These are phyloP conservation scores for Cetraspora pellucida DNA, from an alignment of 192 early-diverging fungal genomes.

Conservation along the genomic window DNA sequence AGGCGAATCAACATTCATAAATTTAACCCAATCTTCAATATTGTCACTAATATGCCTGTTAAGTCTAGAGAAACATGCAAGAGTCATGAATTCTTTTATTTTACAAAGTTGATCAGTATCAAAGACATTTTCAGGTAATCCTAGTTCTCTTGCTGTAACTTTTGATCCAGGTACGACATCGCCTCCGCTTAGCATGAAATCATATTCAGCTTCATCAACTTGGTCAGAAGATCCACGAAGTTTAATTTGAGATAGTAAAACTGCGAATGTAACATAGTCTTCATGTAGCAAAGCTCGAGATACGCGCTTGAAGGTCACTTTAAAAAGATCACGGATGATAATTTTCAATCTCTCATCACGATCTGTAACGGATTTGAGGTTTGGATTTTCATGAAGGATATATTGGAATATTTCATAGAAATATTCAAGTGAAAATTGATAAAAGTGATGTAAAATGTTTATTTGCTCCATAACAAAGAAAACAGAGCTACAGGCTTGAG, in stretches of 20 bases:
- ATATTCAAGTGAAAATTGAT: conserved; percentile 98
- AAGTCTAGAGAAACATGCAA: conserved; percentile 49
- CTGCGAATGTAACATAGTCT: conserved; percentile 86
- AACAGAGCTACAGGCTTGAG: conserved; percentile 86
- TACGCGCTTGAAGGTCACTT: conserved; percentile 75
- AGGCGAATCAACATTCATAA: conserved; percentile 47
- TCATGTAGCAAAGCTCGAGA: conserved; percentile 87
- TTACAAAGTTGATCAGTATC: conserved; percentile 52
- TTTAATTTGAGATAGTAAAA: conserved; percentile 88
- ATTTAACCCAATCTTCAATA: conserved; percentile 51
- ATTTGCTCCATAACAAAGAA: conserved; percentile 99
- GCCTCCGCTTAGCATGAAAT: conserved; percentile 69
- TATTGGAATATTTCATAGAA: conserved; percentile 91
- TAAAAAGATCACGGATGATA: conserved; percentile 83
- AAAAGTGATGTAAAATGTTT: conserved; percentile 86
- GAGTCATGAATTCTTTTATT: conserved; percentile 46
- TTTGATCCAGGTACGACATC: conserved; percentile 48
- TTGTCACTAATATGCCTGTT: conserved; percentile 43
- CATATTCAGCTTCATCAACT: conserved; percentile 66
- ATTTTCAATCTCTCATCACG: conserved; percentile 69
- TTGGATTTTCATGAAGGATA: conserved; percentile 77
- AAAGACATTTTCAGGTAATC: conserved; percentile 51
- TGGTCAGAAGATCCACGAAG: conserved; percentile 59
- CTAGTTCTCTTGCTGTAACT: conserved; percentile 32
- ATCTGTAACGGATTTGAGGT: conserved; percentile 67